These are phyloP conservation scores for Opeltia flavorubescens DNA, from an alignment of 495 filamentous ascomycete genomes.

Conservation along the genomic window DNA sequence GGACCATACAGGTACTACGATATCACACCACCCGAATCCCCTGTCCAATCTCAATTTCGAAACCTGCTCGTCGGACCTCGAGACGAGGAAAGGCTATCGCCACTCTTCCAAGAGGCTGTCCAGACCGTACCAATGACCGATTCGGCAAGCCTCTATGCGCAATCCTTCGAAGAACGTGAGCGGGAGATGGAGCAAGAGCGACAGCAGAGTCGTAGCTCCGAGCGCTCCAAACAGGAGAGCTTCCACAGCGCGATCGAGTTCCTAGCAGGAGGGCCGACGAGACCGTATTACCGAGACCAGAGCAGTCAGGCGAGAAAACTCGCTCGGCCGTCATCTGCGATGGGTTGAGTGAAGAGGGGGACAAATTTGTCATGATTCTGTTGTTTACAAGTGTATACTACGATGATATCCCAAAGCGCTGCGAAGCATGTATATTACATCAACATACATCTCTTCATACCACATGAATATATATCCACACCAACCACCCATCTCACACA, in stretches of 20 bases:
- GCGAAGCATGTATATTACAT: too few species aligned
- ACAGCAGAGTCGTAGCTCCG: background rate
- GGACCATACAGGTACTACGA: slow-evolving; percentile 3
- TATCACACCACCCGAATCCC: slow-evolving; percentile 9
- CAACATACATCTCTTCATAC: too few species aligned
- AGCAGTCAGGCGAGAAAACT: slow-evolving; percentile 7
- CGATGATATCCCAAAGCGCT: too few species aligned
- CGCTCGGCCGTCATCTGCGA: slow-evolving; percentile 4
- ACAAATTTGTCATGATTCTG: too few species aligned
- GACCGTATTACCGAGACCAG: background rate
- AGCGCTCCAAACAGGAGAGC: slow-evolving; percentile 5
- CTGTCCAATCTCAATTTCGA: slow-evolving; percentile 12
- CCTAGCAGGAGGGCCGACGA: background rate
- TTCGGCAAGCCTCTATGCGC: slow-evolving; percentile 2
- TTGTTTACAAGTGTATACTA: too few species aligned
- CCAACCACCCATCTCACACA: too few species aligned
- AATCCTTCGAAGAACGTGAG: background rate
- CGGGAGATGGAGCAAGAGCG: background rate
- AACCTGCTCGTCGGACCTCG: slow-evolving; percentile 7
- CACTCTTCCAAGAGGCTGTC: slow-evolving; percentile 17
- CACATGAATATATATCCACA: too few species aligned
- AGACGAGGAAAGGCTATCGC: slow-evolving; percentile 14
- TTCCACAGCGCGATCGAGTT: slow-evolving; percentile 7
- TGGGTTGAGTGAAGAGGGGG: background rate
- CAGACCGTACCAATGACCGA: slow-evolving; percentile 16